Evolutionary conservation across 2,329 filamentous ascomycete species (phyloP), one percentile per base, ranked within the genome.

Genomic region (Alternaria infectoria): DNA sequence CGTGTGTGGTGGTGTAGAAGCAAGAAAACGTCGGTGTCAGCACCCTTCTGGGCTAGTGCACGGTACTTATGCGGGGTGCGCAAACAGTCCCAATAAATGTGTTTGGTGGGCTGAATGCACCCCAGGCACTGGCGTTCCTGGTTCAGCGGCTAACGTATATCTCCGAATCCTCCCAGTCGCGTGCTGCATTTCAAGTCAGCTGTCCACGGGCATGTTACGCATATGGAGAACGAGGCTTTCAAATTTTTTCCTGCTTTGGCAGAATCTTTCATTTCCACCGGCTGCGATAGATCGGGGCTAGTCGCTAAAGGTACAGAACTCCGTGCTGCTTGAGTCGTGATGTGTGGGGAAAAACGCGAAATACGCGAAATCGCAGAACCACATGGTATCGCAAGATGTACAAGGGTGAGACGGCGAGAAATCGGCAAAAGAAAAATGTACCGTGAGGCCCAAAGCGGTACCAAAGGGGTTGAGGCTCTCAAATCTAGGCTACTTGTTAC

Each of bases 191-290:
- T 28, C 40, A 58, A 19, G 63, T 70, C 69, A 70, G 63, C 56
- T 60, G 63, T 51, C 46, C 58, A 64, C 65, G 68, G 69, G 57
- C 54, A 57, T 65, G 49, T 44, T 44, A 54, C 59, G 45, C 68
- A 58, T 59, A 69, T 67, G 54, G 30, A 67, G 32, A 65, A 66
- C 49, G 65, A 58, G 49, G 49, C 15, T 55, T n/a, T 21, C 23
- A 12, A 59, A 50, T 3, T 21, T 44, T 44, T 21, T 26, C 19
- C 36, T 54, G 47, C 15, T 49, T 54, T 44, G 56, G 56, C n/a
- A 32, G 54, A 47, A 26, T 45, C 30, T 50, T 64, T 56, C 32
- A 36, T 59, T 25, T 54, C 50, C 64, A 54, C 40, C 43, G 19
- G 36, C 49, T 17, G 45, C 32, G 26, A 43, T 36, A 52, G 50